Evolutionary conservation across 176 grass and related monocot species (phyloP).

Genomic region (Raddia guianensis): DNA sequence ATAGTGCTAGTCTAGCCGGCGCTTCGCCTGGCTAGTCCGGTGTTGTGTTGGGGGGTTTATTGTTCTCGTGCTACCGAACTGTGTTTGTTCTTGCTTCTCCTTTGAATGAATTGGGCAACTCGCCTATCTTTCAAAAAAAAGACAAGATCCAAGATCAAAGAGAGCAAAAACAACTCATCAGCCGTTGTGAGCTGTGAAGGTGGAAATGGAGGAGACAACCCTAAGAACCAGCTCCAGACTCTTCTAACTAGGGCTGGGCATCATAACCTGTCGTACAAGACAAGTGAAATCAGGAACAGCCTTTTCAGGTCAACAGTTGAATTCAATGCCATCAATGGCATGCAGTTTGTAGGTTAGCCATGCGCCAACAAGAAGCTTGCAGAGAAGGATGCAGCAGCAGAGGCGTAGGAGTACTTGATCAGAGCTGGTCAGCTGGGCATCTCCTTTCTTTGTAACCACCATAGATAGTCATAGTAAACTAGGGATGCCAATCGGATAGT

Average conservation of each 20-base stretch:
- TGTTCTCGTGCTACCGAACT: no score
- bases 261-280: slow-evolving; percentile 74
- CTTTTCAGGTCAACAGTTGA: slow-evolving; percentile 72
- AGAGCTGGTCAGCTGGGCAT: no score
- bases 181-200: slow-evolving; percentile 48
- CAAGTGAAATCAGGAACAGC: slow-evolving; percentile 68
- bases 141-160: slow-evolving; percentile 66
- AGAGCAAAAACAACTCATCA: slow-evolving; percentile 56
- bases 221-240: slow-evolving; percentile 79
- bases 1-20: no score
- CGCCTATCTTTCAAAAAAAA: no score
- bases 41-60: no score
- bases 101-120: no score
- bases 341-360: slow-evolving; percentile 87
- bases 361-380: slow-evolving; percentile 89
- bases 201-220: slow-evolving; percentile 61
- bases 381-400: slow-evolving; percentile 77
- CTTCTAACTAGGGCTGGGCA: slow-evolving; percentile 62
- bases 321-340: slow-evolving; percentile 92
- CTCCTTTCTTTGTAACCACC: no score
- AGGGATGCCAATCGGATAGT: no score
- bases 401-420: slow-evolving; percentile 33
- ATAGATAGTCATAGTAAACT: no score
- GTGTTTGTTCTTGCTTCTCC: no score
- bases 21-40: no score